Percentiles rank a stretch among this genome's conserved stretches.
Conservation (phyloP, 352 stramenopile species). For the Phytopythium cucurbitacearum region DNA sequence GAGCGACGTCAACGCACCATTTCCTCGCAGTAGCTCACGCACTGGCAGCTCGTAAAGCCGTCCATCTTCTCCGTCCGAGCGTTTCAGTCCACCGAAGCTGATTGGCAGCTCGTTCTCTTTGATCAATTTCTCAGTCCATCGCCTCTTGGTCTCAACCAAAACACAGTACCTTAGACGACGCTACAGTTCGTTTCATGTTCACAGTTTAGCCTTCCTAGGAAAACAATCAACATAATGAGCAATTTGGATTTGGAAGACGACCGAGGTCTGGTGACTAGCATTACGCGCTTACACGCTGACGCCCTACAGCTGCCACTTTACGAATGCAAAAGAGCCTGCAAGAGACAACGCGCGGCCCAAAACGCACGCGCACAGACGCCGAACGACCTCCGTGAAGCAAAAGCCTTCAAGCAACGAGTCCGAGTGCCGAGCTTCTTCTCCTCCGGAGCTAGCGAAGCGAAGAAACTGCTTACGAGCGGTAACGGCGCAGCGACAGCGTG, state of each 20-base stretch:
- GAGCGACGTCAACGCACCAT: slow-evolving; percentile 34
- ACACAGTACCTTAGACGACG: too few relatives aligned
- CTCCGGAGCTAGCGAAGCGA: not conserved
- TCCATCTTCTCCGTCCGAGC: slow-evolving; percentile 2
- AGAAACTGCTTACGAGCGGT: slow-evolving; percentile 87
- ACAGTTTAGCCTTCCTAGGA: too few relatives aligned
- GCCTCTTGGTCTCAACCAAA: too few relatives aligned
- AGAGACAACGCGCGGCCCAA: not conserved
- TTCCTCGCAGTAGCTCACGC: slow-evolving; percentile 72
- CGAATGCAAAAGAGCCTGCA: not conserved
- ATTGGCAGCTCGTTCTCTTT: not conserved
- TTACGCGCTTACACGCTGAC: too few relatives aligned
- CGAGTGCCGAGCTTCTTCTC: slow-evolving; percentile 5
- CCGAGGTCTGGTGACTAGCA: too few relatives aligned
- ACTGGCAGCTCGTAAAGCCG: slow-evolving; percentile 49
- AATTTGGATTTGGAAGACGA: too few relatives aligned
- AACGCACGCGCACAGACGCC: slow-evolving; percentile 1
- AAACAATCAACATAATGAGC: too few relatives aligned
- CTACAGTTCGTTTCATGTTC: too few relatives aligned
- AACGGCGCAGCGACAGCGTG: slow-evolving; percentile 96
- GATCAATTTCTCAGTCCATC: too few relatives aligned
- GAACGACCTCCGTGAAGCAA: slow-evolving; percentile 3
- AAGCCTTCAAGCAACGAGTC: slow-evolving; percentile 10
- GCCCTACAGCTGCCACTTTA: too few relatives aligned
- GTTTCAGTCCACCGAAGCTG: not conserved